phyloP scores from a whole-genome alignment of 768 basidiomycete species.

The Boletus rex-veris region DNA sequence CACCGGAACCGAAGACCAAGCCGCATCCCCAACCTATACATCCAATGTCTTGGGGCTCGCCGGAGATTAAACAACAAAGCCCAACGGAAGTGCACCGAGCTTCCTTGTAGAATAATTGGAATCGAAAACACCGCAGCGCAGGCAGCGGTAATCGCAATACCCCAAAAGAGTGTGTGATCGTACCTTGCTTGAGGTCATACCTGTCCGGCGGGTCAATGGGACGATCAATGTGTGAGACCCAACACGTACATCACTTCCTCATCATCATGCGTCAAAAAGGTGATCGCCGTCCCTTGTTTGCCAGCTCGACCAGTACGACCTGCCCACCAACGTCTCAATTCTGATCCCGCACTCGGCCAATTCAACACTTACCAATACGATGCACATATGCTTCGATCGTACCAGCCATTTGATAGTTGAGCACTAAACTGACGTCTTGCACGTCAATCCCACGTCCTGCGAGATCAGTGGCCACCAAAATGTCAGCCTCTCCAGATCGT shows the following conservation, averaged over 20 bases:
- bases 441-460: slow-evolving; percentile 99
- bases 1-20: slow-evolving; percentile 6
- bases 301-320: slow-evolving; percentile 98
- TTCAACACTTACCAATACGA: slow-evolving; percentile 73
- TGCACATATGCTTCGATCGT: slow-evolving; percentile 98
- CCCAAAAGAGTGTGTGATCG: slow-evolving; percentile 13
- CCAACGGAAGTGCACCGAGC: slow-evolving; percentile 1
- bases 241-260: slow-evolving; percentile 90
- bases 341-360: neutral
- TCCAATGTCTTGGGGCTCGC: neutral
- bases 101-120: neutral
- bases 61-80: slow-evolving; percentile 11
- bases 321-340: slow-evolving; percentile 28
- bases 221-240: neutral
- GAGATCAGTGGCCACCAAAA: slow-evolving; percentile 95
- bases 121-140: no score
- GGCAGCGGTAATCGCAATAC: no score
- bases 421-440: slow-evolving; percentile 90
- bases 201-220: slow-evolving; percentile 37
- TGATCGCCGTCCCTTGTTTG: slow-evolving; percentile 89
- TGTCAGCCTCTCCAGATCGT: slow-evolving; percentile 79
- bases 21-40: neutral
- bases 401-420: slow-evolving; percentile 97
- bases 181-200: slow-evolving; percentile 94
- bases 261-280: slow-evolving; percentile 94